Percentiles rank a stretch among this genome's conserved stretches.
Conservation (phyloP, 2,329 filamentous ascomycete species). For the Pseudogymnoascus sp. region DNA sequence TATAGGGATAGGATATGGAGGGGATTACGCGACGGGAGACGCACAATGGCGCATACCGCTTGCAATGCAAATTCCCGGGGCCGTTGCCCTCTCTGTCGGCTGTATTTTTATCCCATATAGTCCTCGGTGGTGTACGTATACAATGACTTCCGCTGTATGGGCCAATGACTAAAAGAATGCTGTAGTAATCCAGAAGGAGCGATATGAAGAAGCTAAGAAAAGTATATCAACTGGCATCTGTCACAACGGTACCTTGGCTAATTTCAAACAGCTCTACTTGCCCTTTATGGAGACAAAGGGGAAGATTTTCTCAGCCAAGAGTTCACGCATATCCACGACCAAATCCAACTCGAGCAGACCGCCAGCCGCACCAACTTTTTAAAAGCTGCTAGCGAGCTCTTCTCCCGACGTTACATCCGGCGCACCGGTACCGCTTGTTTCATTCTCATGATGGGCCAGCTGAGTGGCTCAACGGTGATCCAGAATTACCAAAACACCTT, state of each 20-base stretch:
- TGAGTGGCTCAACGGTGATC: slow-evolving; percentile 30
- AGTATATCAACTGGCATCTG: not conserved
- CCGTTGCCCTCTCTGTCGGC: slow-evolving; percentile 13
- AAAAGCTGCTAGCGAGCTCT: slow-evolving; percentile 18
- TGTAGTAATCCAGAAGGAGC: slow-evolving; percentile 10
- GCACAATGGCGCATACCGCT: slow-evolving; percentile 30
- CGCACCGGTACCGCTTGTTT: slow-evolving; percentile 28
- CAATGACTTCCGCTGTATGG: not conserved
- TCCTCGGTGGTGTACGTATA: slow-evolving; percentile 17
- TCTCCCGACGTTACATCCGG: slow-evolving; percentile 24
- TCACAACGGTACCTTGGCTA: not conserved
- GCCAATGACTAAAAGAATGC: not conserved
- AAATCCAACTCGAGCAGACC: slow-evolving; percentile 24
- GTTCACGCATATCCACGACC: slow-evolving; percentile 25
- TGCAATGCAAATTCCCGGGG: slow-evolving; percentile 26
- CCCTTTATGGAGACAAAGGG: slow-evolving; percentile 18
- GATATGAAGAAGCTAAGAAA: slow-evolving; percentile 10
- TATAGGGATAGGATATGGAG: slow-evolving; percentile 31
- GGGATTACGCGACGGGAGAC: slow-evolving; percentile 26
- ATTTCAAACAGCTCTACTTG: slow-evolving; percentile 12
- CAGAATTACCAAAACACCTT: slow-evolving; percentile 32
- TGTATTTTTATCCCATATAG: slow-evolving; percentile 16
- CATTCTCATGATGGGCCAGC: slow-evolving; percentile 29
- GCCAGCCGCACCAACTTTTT: slow-evolving; percentile 17
- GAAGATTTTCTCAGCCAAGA: slow-evolving; percentile 21